Conservation (phyloP, 192 early-diverging fungal species). For the Coemansia sp. region DNA sequence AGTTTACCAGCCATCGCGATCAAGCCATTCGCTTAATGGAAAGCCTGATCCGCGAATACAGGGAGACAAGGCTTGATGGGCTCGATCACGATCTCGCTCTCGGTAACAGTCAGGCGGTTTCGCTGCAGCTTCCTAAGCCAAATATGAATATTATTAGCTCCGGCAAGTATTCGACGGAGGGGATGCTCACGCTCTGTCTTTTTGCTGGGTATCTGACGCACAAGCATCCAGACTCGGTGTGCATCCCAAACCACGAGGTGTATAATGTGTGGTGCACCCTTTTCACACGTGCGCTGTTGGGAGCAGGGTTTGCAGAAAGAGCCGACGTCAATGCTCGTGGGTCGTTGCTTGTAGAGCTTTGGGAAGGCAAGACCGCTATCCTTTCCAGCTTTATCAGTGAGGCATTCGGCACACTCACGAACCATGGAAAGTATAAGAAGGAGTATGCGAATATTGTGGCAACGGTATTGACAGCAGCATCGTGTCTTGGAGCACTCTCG, state of each 20-base stretch:
- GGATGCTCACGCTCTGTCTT: slow-evolving; percentile 24
- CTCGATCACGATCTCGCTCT: not conserved
- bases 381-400: not conserved
- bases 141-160: slow-evolving; percentile 10
- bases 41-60: slow-evolving; percentile 17
- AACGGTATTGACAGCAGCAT: not conserved
- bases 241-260: slow-evolving; percentile 39
- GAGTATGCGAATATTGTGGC: not conserved
- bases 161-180: slow-evolving; percentile 24
- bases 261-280: slow-evolving; percentile 25
- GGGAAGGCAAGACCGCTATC: not conserved
- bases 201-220: slow-evolving; percentile 27
- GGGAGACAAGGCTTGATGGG: not conserved
- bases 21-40: slow-evolving; percentile 16
- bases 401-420: not conserved
- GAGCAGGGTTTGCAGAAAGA: not conserved
- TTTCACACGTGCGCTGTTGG: slow-evolving; percentile 25
- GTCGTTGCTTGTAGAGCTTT: not conserved
- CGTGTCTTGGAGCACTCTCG: slow-evolving; percentile 1
- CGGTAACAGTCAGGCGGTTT: not conserved
- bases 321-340: not conserved
- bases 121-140: slow-evolving; percentile 15
- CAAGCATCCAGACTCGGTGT: slow-evolving; percentile 13
- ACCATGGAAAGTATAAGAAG: not conserved
- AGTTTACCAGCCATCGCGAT: slow-evolving; percentile 18